These are phyloP conservation scores for Phanerochaete sordida DNA, from an alignment of 768 basidiomycete species.

Conservation along the genomic window DNA sequence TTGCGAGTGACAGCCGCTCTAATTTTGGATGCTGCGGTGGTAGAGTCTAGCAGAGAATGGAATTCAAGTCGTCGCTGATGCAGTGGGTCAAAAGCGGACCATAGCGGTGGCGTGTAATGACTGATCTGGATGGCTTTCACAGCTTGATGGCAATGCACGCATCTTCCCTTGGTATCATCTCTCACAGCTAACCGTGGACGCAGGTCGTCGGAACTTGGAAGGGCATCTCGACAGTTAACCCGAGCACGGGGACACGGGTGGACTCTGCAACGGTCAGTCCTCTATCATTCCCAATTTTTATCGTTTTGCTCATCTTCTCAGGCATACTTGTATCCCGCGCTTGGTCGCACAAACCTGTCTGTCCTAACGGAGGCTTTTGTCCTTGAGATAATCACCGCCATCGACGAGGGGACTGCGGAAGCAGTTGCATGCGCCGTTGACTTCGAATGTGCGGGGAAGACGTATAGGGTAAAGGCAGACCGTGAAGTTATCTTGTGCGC, in stretches of 20 bases:
- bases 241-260: not conserved
- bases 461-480: not conserved
- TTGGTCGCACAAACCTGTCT: not conserved
- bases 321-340: not conserved
- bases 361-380: not conserved
- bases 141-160: not conserved
- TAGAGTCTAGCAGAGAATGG: not conserved
- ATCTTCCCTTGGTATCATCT: not conserved
- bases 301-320: too few relatives aligned
- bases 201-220: not conserved
- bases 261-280: not conserved
- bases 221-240: not conserved
- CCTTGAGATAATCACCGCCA: not conserved
- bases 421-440: constrained; percentile 5
- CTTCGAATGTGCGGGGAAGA: not conserved
- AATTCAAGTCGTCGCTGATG: not conserved
- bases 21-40: too few relatives aligned
- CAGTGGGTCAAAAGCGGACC: not conserved
- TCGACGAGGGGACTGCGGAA: not conserved
- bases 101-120: not conserved
- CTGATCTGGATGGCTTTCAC: not conserved
- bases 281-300: too few relatives aligned
- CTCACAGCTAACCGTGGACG: not conserved
- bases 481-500: not conserved
- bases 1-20: not conserved